phyloP scores from a whole-genome alignment of 805 yeast genomes.

The Metschnikowia henanensis region DNA sequence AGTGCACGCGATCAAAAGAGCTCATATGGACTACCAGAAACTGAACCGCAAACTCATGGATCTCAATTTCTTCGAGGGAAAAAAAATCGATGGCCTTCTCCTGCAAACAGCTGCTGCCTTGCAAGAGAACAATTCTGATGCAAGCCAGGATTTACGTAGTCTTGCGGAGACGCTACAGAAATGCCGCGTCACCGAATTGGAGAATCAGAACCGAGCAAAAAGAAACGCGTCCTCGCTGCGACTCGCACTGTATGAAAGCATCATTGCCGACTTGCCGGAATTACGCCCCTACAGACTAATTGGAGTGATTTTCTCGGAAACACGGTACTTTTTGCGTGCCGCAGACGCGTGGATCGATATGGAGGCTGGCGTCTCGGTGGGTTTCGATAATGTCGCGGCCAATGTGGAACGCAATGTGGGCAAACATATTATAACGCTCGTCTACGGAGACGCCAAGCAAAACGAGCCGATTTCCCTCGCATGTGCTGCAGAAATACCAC shows the following conservation, averaged over 20 bases:
- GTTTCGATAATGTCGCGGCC: slow-evolving; percentile 12
- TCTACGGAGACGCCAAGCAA: slow-evolving; percentile 12
- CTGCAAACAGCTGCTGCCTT: slow-evolving; percentile 23
- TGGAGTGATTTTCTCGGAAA: slow-evolving; percentile 33
- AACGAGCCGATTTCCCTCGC: background rate
- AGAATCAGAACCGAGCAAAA: slow-evolving; percentile 22
- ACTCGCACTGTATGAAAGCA: slow-evolving; percentile 9
- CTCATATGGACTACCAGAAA: slow-evolving; percentile 19
- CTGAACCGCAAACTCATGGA: slow-evolving; percentile 30
- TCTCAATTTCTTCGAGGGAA: slow-evolving; percentile 41
- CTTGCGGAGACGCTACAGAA: slow-evolving; percentile 22
- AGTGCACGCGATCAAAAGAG: slow-evolving; percentile 20
- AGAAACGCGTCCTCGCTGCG: slow-evolving; percentile 13
- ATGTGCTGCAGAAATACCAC: background rate
- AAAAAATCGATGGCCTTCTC: slow-evolving; percentile 30
- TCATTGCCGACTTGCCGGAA: slow-evolving; percentile 8
- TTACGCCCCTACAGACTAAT: slow-evolving; percentile 27
- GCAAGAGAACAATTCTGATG: slow-evolving; percentile 17
- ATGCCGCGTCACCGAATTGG: slow-evolving; percentile 23
- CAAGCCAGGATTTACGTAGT: slow-evolving; percentile 21
- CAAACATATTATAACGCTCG: slow-evolving; percentile 16
- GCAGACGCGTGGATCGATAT: slow-evolving; percentile 15
- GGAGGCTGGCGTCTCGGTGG: slow-evolving; percentile 15
- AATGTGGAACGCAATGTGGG: slow-evolving; percentile 8
- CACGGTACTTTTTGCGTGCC: slow-evolving; percentile 23